These are phyloP conservation scores for Cymbopogon flexuosus DNA, from an alignment of 202 grass and related monocot genomes.

Conservation along the genomic window DNA sequence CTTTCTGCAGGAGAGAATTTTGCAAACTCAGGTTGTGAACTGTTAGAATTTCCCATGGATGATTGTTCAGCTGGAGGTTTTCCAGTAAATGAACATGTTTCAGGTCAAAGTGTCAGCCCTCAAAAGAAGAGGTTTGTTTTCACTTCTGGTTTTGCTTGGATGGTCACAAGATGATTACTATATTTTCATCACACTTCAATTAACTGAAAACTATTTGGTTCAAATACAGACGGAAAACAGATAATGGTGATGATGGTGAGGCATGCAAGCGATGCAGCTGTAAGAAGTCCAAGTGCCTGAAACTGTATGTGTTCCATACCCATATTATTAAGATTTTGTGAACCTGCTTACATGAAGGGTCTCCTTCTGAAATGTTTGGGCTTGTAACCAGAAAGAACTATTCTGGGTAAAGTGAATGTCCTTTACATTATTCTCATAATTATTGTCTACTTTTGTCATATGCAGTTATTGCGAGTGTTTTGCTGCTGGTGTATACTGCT, in stretches of 20 bases:
- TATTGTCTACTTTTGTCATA: background rate
- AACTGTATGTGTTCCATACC: conserved; percentile 56
- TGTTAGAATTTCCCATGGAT: conserved; percentile 44
- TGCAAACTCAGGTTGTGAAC: conserved; percentile 12
- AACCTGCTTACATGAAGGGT: background rate
- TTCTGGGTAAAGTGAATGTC: background rate
- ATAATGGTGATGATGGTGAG: conserved; percentile 72
- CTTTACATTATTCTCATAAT: conserved; percentile 2
- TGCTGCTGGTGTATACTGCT: conserved; percentile 95
- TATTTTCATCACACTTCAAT: conserved; percentile 20
- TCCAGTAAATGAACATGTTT: conserved; percentile 43
- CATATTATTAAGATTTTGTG: background rate
- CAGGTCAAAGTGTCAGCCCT: conserved; percentile 65
- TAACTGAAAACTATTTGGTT: conserved; percentile 10
- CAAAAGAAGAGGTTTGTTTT: conserved; percentile 78
- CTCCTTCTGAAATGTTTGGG: background rate
- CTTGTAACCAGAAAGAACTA: background rate
- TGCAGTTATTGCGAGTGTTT: conserved; percentile 98
- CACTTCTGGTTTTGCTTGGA: background rate
- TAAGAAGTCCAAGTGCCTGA: conserved; percentile 98
- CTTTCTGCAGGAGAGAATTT: conserved; percentile 45
- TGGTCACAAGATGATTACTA: background rate
- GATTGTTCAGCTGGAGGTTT: conserved; percentile 36
- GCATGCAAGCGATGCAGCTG: conserved; percentile 96
- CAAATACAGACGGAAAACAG: conserved; percentile 60